These are phyloP conservation scores for Leccinum angustisporum DNA, from an alignment of 1,284 basidiomycete species.

Conservation along the genomic window DNA sequence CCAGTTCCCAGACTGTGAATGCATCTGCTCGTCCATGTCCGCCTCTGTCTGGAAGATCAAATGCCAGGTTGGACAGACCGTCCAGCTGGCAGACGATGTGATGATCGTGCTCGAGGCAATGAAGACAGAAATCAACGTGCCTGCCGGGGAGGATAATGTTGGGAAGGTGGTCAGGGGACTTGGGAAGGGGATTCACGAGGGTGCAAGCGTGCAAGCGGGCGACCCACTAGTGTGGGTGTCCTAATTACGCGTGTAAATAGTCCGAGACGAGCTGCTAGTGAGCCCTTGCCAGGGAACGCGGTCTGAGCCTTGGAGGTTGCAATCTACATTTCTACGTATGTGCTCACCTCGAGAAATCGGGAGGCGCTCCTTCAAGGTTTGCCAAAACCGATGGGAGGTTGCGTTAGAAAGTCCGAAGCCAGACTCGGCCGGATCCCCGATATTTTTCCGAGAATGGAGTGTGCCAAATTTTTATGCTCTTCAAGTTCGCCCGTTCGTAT, in stretches of 20 bases:
- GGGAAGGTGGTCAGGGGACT: slow-evolving; percentile 45
- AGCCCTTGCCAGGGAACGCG: too few species aligned
- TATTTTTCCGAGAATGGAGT: too few species aligned
- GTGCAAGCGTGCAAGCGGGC: slow-evolving; percentile 44
- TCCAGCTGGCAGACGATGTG: slow-evolving; percentile 47
- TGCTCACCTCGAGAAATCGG: too few species aligned
- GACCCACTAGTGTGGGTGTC: slow-evolving; percentile 41
- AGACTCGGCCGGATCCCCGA: too few species aligned
- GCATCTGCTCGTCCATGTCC: slow-evolving; percentile 43
- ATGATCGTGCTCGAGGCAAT: slow-evolving; percentile 67
- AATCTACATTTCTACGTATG: too few species aligned
- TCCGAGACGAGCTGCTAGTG: too few species aligned
- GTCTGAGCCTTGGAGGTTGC: too few species aligned
- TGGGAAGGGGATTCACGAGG: slow-evolving; percentile 43
- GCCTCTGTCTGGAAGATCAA: slow-evolving; percentile 62
- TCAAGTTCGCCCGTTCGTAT: neutral
- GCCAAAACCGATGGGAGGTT: too few species aligned
- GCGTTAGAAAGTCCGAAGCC: too few species aligned
- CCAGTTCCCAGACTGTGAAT: slow-evolving; percentile 24
- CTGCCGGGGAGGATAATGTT: slow-evolving; percentile 45
- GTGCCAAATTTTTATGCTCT: neutral
- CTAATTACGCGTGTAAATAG: slow-evolving; percentile 4
- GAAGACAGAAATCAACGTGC: slow-evolving; percentile 66
- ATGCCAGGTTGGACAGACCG: slow-evolving; percentile 43
- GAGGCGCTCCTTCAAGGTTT: too few species aligned